A percentile compares a stretch with the other conserved stretches of the same genome.
These are phyloP conservation scores for Phytophthora ramorum DNA, from an alignment of 352 stramenopile genomes.

Conservation along the genomic window DNA sequence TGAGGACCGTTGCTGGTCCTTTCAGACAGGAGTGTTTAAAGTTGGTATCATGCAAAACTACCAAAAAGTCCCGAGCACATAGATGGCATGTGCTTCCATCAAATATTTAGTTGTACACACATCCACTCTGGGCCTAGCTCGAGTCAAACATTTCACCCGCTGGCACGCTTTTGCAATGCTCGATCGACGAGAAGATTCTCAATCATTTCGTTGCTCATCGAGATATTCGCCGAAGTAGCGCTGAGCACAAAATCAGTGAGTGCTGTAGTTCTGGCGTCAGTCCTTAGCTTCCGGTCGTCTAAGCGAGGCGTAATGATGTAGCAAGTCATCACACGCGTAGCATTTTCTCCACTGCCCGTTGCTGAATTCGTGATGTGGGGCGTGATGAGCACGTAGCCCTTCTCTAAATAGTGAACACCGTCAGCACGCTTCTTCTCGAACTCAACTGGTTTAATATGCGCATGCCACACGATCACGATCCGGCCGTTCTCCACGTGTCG, in stretches of 20 bases:
- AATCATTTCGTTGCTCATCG: slow-evolving; percentile 56
- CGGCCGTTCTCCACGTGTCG: slow-evolving; percentile 59
- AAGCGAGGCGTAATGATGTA: slow-evolving; percentile 58
- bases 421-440: slow-evolving; percentile 49
- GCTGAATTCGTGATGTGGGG: slow-evolving; percentile 24
- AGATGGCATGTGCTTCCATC: too few species aligned
- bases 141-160: background rate
- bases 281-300: slow-evolving; percentile 28
- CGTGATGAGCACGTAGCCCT: slow-evolving; percentile 67
- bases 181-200: slow-evolving; percentile 50
- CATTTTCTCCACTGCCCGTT: slow-evolving; percentile 19
- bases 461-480: slow-evolving; percentile 66
- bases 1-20: too few species aligned
- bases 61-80: too few species aligned
- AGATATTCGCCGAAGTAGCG: slow-evolving; percentile 47
- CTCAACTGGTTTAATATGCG: slow-evolving; percentile 58
- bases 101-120: too few species aligned
- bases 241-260: slow-evolving; percentile 57
- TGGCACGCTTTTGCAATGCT: slow-evolving; percentile 13
- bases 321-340: slow-evolving; percentile 55
- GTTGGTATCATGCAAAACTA: too few species aligned
- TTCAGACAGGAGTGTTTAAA: too few species aligned
- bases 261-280: slow-evolving; percentile 37
- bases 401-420: slow-evolving; percentile 52
- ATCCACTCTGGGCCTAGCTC: too few species aligned